These are phyloP conservation scores for Colletotrichum sp. DNA, from an alignment of 2,329 filamentous ascomycete genomes.

Conservation along the genomic window DNA sequence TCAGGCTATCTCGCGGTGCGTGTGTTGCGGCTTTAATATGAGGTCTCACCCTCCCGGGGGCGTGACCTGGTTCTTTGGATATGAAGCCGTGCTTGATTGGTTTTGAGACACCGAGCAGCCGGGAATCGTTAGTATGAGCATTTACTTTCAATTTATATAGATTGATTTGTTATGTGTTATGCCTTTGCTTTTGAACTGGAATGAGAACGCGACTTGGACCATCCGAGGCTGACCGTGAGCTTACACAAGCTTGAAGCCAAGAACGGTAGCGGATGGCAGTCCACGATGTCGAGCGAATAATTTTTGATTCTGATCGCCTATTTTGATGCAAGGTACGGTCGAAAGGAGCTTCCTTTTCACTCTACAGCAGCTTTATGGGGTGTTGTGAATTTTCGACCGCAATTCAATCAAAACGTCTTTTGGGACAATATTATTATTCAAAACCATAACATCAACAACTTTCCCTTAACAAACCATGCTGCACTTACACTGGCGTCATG, in stretches of 20 bases:
- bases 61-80: not conserved
- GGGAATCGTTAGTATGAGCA: not conserved
- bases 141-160: not conserved
- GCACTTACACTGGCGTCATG: not conserved
- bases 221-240: not conserved
- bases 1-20: not conserved
- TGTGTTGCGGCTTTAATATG: not conserved
- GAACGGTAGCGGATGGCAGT: not conserved
- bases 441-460: not conserved
- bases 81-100: not conserved
- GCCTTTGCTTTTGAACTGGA: not conserved
- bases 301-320: not conserved
- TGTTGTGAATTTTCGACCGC: not conserved
- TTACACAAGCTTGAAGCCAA: not conserved
- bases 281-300: not conserved
- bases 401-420: not conserved
- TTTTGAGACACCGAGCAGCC: not conserved
- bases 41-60: not conserved
- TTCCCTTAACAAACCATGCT: not conserved
- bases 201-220: not conserved
- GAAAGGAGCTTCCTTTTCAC: not conserved
- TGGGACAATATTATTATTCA: accelerated
- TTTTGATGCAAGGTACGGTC: not conserved
- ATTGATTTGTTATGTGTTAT: not conserved
- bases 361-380: not conserved